phyloP scores from a whole-genome alignment of 208 protist species.

The Trypanosoma cruzi region DNA sequence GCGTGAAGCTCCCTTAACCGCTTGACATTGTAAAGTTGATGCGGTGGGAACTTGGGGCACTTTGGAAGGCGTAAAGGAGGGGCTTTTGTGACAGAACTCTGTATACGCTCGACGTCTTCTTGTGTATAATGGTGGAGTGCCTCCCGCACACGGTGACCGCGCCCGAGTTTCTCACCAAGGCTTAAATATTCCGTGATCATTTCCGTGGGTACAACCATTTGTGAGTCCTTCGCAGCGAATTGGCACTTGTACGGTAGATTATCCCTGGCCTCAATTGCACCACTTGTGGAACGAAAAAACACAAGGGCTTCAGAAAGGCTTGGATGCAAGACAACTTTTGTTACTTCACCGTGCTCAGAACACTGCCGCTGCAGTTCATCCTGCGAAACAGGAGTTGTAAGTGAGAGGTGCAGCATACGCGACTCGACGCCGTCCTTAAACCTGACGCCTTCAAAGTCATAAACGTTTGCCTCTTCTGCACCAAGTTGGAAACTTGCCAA shows the following conservation, averaged over 20 bases:
- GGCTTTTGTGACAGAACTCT: constrained; percentile 48
- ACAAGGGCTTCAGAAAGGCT: constrained; percentile 87
- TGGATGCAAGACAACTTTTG: constrained; percentile 78
- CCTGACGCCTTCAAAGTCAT: constrained; percentile 96
- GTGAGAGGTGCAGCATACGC: constrained; percentile 70
- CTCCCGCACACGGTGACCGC: constrained; percentile 82
- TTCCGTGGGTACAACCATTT: constrained; percentile 78
- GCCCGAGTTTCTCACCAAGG: constrained; percentile 78
- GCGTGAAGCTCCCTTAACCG: constrained; percentile 84
- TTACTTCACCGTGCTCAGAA: constrained; percentile 69
- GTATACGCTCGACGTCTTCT: constrained; percentile 63
- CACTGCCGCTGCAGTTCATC: constrained; percentile 71
- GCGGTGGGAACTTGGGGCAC: constrained; percentile 60
- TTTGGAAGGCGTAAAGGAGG: constrained; percentile 73
- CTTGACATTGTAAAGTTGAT: constrained; percentile 87
- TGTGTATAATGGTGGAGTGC: constrained; percentile 59
- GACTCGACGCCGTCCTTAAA: constrained; percentile 78
- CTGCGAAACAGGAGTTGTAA: constrained; percentile 57
- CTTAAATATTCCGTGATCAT: constrained; percentile 79
- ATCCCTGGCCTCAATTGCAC: constrained; percentile 82
- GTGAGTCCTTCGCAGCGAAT: constrained; percentile 60
- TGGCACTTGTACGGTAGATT: constrained; percentile 64
- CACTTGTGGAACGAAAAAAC: constrained; percentile 70
- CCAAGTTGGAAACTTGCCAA: constrained; percentile 94
- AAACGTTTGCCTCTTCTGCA: constrained; percentile 93